Percentiles rank a stretch among this genome's conserved stretches.
phyloP scores from a whole-genome alignment of 352 stramenopile species.

The Phytopythium litorale region DNA sequence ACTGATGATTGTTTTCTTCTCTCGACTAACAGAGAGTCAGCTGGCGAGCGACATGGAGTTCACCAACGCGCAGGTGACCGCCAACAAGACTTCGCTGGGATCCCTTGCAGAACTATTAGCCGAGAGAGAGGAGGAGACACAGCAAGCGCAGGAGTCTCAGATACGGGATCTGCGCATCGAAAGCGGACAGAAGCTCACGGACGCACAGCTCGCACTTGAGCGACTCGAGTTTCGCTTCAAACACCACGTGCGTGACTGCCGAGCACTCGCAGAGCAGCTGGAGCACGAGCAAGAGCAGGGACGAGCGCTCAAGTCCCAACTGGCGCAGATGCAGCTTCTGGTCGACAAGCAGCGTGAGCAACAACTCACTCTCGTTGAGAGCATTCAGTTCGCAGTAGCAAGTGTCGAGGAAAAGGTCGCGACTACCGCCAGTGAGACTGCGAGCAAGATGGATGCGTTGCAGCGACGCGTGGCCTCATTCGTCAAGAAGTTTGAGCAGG shows the following conservation, averaged over 20 bases:
- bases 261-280: conserved; percentile 41
- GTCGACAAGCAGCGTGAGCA: conserved; percentile 47
- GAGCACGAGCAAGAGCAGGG: conserved; percentile 43
- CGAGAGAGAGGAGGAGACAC: conserved; percentile 37
- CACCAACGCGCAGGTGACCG: conserved; percentile 30
- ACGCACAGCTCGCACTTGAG: conserved; percentile 42
- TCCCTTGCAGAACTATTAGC: conserved; percentile 43
- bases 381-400: conserved; percentile 30
- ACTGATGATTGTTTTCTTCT: conserved; percentile 1
- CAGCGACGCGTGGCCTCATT: conserved; percentile 45
- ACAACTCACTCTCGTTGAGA: conserved; percentile 42
- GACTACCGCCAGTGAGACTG: conserved; percentile 15
- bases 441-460: conserved; percentile 35
- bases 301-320: conserved; percentile 30
- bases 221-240: conserved; percentile 71
- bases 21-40: conserved; percentile 28
- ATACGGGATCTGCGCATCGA: conserved; percentile 46
- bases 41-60: conserved; percentile 49
- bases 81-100: conserved; percentile 42
- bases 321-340: conserved; percentile 37
- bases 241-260: conserved; percentile 49
- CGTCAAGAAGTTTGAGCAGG: conserved; percentile 40
- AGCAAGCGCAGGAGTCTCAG: conserved; percentile 32
- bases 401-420: conserved; percentile 25
- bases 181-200: conserved; percentile 36